A percentile compares a stretch with the other conserved stretches of the same genome.
These are phyloP conservation scores for Boletus rex-veris DNA, from an alignment of 768 basidiomycete species.

Conservation along the genomic window DNA sequence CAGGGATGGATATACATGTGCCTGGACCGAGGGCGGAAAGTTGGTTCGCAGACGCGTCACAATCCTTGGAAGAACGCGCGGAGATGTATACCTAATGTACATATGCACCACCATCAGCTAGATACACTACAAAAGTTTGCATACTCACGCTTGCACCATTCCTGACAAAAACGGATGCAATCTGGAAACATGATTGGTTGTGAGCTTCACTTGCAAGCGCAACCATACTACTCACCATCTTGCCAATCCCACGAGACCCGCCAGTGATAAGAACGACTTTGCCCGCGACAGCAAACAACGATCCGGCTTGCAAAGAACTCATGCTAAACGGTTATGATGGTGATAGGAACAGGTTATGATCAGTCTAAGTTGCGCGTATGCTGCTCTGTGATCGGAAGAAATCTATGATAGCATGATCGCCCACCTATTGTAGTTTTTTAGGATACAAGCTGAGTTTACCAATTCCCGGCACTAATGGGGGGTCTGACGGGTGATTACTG, in stretches of 20 bases:
- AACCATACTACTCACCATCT: constrained; percentile 44
- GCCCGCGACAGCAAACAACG: constrained; percentile 48
- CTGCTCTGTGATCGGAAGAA: neutral
- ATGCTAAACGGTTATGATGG: constrained; percentile 21
- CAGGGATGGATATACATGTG: constrained; percentile 49
- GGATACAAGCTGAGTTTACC: constrained; percentile 9
- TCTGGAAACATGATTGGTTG: constrained; percentile 36
- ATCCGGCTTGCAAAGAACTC: constrained; percentile 34
- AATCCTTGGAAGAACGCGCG: constrained; percentile 51
- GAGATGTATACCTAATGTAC: constrained; percentile 54
- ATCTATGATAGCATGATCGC: neutral
- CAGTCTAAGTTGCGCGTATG: neutral
- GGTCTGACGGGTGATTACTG: constrained; percentile 4
- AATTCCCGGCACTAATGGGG: constrained; percentile 5
- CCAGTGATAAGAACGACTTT: constrained; percentile 63
- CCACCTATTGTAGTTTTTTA: constrained; percentile 17
- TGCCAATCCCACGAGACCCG: constrained; percentile 63
- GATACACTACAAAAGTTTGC: constrained; percentile 2
- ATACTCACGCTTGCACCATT: constrained; percentile 55
- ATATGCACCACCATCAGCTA: neutral
- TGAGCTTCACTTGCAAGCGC: neutral
- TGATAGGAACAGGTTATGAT: neutral
- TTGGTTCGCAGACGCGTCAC: constrained; percentile 48
- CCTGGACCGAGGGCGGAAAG: constrained; percentile 54
- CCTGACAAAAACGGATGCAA: constrained; percentile 58